phyloP scores from a whole-genome alignment of 108 stramenopile genomes.

The Cylindrotheca closterium region DNA sequence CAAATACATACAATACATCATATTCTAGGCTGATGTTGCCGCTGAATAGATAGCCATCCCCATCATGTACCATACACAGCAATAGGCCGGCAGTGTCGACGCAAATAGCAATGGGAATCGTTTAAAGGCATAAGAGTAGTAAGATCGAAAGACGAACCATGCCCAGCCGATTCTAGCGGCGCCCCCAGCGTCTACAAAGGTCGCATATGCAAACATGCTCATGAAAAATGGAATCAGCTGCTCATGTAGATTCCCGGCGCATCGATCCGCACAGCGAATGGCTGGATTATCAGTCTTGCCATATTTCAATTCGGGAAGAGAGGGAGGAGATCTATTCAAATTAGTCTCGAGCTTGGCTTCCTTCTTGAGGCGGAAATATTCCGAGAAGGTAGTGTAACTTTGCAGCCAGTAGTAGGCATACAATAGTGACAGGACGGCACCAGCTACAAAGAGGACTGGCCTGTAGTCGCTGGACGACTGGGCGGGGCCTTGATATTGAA shows the following conservation, averaged over 20 bases:
- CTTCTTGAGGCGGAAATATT: background rate
- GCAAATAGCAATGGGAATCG: background rate
- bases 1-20: too few species aligned
- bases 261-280: background rate
- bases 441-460: background rate
- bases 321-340: too few species aligned
- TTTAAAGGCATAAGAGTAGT: background rate
- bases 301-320: background rate
- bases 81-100: background rate
- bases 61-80: background rate
- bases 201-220: background rate
- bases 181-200: background rate
- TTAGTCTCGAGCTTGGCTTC: too few species aligned
- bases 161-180: background rate
- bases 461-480: background rate
- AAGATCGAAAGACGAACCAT: background rate
- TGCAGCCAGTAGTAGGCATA: background rate
- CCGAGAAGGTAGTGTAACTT: background rate
- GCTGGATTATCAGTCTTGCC: background rate
- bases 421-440: background rate
- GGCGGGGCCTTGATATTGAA: background rate
- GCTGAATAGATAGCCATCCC: background rate
- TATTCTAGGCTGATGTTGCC: too few species aligned
- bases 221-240: background rate
- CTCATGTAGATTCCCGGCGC: background rate